Percentiles rank a stretch among this genome's conserved stretches.
Evolutionary conservation across 768 basidiomycete species (phyloP).

Genomic region (Artomyces pyxidatus): DNA sequence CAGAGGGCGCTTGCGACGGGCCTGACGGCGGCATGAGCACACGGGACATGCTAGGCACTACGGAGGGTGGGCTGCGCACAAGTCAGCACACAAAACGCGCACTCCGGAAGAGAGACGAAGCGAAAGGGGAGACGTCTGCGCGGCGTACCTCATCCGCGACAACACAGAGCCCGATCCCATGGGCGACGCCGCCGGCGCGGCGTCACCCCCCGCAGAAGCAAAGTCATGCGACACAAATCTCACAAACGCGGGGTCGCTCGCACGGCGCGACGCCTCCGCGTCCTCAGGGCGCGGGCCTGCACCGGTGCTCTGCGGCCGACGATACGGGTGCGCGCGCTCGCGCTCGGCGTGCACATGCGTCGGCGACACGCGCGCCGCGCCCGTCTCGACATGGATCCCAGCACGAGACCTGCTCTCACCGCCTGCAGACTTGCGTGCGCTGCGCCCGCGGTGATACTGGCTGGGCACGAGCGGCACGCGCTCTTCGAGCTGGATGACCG

Average conservation of each 20-base stretch:
- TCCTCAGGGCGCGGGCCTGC: not conserved
- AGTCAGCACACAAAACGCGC: slow-evolving; percentile 4
- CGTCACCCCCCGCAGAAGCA: not conserved
- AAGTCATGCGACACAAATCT: not conserved
- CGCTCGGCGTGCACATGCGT: slow-evolving; percentile 8
- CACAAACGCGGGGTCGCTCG: slow-evolving; percentile 12
- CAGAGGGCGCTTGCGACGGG: not conserved
- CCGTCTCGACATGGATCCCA: slow-evolving; percentile 6
- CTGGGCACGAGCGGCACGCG: slow-evolving; percentile 14
- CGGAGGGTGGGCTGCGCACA: slow-evolving; percentile 8
- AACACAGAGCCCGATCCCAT: not conserved
- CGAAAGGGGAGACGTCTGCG: not conserved
- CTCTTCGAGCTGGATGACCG: slow-evolving; percentile 16
- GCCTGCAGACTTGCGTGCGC: slow-evolving; percentile 1
- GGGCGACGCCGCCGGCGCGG: not conserved
- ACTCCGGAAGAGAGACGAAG: not conserved
- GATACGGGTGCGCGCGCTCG: slow-evolving; percentile 15
- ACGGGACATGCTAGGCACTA: slow-evolving; percentile 2
- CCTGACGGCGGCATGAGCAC: not conserved
- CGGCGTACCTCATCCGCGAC: slow-evolving; percentile 16
- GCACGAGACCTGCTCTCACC: slow-evolving; percentile 12
- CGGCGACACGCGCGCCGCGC: slow-evolving; percentile 1
- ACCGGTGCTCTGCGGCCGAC: slow-evolving; percentile 12
- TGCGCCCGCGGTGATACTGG: slow-evolving; percentile 14
- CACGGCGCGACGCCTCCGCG: slow-evolving; percentile 1